These are phyloP conservation scores for Uncinocarpus reesii DNA, from an alignment of 2,329 filamentous ascomycete genomes.

Conservation along the genomic window DNA sequence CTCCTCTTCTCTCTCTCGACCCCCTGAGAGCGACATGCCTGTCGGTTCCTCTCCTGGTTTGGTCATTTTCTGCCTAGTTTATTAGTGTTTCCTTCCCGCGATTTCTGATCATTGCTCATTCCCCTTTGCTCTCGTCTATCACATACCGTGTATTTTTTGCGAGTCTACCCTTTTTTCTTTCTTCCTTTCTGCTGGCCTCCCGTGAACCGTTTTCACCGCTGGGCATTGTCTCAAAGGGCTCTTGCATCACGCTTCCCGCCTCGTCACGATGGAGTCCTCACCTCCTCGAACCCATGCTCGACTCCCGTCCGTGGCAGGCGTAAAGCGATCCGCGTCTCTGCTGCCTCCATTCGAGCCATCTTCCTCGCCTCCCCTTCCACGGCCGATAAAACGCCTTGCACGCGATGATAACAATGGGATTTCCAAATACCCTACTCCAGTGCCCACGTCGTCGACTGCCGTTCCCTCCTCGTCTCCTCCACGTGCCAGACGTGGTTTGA, in stretches of 20 bases:
- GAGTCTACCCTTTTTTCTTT: background rate
- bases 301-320: constrained; percentile 27
- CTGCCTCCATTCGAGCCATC: constrained; percentile 43
- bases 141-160: background rate
- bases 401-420: constrained; percentile 34
- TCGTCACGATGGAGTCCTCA: constrained; percentile 33
- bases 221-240: constrained; percentile 8
- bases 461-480: constrained; percentile 82
- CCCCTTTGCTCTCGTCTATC: background rate
- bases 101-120: background rate
- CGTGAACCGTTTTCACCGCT: constrained; percentile 3
- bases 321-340: constrained; percentile 40
- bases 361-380: constrained; percentile 41
- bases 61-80: background rate
- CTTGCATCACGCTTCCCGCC: constrained; percentile 7
- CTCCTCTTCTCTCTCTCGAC: constrained; percentile 4
- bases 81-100: background rate
- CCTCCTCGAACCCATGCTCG: constrained; percentile 27
- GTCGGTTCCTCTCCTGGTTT: background rate
- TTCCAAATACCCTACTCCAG: constrained; percentile 76
- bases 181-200: background rate
- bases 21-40: constrained; percentile 10
- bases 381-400: constrained; percentile 39
- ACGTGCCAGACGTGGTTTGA: constrained; percentile 45
- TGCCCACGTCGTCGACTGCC: constrained; percentile 87